These are phyloP conservation scores for Talaromyces funiculosus DNA, from an alignment of 2,329 filamentous ascomycete species.

Conservation along the genomic window DNA sequence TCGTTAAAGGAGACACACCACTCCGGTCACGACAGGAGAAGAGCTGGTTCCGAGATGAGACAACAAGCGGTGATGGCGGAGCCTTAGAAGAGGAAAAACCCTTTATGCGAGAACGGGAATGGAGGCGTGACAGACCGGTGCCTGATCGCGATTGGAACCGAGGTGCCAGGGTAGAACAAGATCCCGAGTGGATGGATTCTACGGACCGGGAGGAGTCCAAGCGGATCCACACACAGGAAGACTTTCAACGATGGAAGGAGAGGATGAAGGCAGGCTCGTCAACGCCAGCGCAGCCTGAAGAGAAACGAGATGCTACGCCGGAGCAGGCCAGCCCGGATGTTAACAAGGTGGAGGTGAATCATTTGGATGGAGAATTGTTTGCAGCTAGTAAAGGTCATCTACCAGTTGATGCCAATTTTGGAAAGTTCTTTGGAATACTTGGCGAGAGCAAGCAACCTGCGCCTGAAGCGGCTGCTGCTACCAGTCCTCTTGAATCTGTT, in stretches of 20 bases:
- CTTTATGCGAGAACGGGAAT: constrained; percentile 59
- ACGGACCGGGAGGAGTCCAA: constrained; percentile 61
- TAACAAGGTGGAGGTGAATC: constrained; percentile 35
- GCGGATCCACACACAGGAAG: constrained; percentile 73
- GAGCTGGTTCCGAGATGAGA: constrained; percentile 67
- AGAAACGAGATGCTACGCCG: constrained; percentile 39
- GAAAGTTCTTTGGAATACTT: constrained; percentile 69
- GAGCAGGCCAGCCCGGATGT: constrained; percentile 19
- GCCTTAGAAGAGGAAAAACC: constrained; percentile 40
- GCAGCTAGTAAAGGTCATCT: constrained; percentile 55
- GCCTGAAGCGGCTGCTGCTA: constrained; percentile 34
- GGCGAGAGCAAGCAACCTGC: constrained; percentile 44
- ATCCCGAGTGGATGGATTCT: constrained; percentile 87
- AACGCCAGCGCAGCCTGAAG: constrained; percentile 29
- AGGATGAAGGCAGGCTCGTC: constrained; percentile 67
- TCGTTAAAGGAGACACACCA: constrained; percentile 58
- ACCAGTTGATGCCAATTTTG: constrained; percentile 61
- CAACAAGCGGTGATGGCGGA: constrained; percentile 29
- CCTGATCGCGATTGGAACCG: constrained; percentile 51
- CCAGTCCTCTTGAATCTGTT: constrained; percentile 30
- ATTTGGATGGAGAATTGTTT: constrained; percentile 47
- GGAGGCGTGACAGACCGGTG: constrained; percentile 47
- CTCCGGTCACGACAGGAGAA: constrained; percentile 62
- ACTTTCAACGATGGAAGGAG: constrained; percentile 93
- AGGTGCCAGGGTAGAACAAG: constrained; percentile 58